These are phyloP conservation scores for Magnolia officinalis DNA, from an alignment of 164 flowering plant species.

Conservation along the genomic window DNA sequence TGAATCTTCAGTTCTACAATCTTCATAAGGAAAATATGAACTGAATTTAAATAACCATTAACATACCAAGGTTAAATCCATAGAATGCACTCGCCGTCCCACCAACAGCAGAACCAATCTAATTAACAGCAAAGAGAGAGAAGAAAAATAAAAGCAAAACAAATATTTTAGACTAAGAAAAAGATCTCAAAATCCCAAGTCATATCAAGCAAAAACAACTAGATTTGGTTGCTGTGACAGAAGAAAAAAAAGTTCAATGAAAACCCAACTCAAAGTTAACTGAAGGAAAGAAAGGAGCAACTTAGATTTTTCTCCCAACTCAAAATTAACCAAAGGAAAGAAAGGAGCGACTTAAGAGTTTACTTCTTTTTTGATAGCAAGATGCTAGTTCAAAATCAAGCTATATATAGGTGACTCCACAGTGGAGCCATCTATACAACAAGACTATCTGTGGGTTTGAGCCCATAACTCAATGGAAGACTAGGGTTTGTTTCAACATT, in stretches of 20 bases:
- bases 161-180: not conserved
- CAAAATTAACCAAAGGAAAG: too few species aligned
- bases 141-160: not conserved
- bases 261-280: slow-evolving; percentile 1
- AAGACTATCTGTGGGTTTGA: too few species aligned
- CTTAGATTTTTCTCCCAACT: not conserved
- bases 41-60: not conserved
- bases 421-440: too few species aligned
- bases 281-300: not conserved
- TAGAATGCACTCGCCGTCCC: slow-evolving; percentile 85
- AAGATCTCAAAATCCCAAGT: not conserved
- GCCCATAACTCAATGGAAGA: too few species aligned
- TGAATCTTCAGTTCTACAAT: not conserved
- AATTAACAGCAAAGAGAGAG: slow-evolving; percentile 1
- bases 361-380: not conserved
- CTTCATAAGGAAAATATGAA: not conserved
- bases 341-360: not conserved
- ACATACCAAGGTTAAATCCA: slow-evolving; percentile 80
- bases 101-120: slow-evolving; percentile 97
- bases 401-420: too few species aligned
- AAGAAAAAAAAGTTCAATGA: not conserved
- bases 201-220: not conserved
- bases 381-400: too few species aligned
- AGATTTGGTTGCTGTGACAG: too few species aligned
- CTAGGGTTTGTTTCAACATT: too few species aligned